Base-by-base conservation (phyloP, 2,329 filamentous ascomycete species). In the Rhexocercosporidium sp. region DNA sequence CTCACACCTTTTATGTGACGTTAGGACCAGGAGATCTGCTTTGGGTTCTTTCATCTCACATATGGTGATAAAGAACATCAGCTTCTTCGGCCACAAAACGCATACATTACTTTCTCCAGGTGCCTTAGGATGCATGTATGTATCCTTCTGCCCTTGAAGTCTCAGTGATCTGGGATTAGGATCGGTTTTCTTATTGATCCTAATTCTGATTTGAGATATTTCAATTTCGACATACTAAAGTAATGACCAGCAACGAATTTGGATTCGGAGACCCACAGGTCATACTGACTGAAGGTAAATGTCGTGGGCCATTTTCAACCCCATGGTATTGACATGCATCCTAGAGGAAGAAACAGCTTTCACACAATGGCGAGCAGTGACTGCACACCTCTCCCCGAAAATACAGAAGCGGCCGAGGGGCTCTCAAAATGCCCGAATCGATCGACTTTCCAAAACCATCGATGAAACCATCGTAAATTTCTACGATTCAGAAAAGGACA, bases 61-160 rank as follows among this genome's bases (percentile, higher is more conserved):
- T 54, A 63, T 63, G 60, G 53, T 64, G n/a, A 41, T 56, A 39
- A 64, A 66, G 47, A 59, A 66, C 27, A 66, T 62, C 39, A 59
- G 59, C 18, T 63, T 66, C 46, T 63, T 34, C 39, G 59, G 65
- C 20, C 53, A 53, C 31, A 59, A 57, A 37, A 44, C 39, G 11
- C 29, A 56, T n/a, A 66, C 65, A 3, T 44, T 66, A 41, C 46
- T 66, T 18, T 54, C 60, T 8, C 65, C 65, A 20, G 25, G 53
- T 49, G 59, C 46, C 3, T 8, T 63, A 44, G 59, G 59, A 7
- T 51, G 39, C 16, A 66, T 63, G n/a, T n/a, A n/a, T n/a, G n/a
- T n/a, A n/a, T n/a, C n/a, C n/a, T n/a, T n/a, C n/a, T n/a, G n/a
- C n/a, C n/a, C n/a, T n/a, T n/a, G n/a, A n/a, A n/a, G n/a, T n/a